Evolutionary conservation across 305 asterid genomes (phyloP).

Genomic region (Fraxinus velutina): DNA sequence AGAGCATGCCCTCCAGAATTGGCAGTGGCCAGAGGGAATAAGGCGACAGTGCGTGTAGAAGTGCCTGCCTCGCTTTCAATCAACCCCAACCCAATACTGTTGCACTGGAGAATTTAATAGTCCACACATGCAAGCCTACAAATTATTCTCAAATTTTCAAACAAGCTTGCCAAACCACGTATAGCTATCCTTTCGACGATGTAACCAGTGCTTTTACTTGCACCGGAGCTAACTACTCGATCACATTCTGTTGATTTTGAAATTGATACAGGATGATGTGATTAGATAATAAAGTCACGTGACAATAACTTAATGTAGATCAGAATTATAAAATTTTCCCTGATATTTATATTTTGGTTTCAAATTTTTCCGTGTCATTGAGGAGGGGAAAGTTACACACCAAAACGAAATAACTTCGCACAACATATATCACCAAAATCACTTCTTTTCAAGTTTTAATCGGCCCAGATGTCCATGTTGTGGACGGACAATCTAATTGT

Average conservation of each 20-base stretch:
- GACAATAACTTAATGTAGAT: background rate
- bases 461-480: slow-evolving; percentile 4
- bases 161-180: slow-evolving; percentile 45
- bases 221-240: slow-evolving; percentile 40
- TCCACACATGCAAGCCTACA: slow-evolving; percentile 45
- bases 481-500: background rate
- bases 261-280: background rate
- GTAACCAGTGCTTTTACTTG: slow-evolving; percentile 52
- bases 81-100: slow-evolving; percentile 41
- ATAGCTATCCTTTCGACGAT: slow-evolving; percentile 62
- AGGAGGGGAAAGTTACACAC: background rate
- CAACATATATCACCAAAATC: background rate
- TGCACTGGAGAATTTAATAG: slow-evolving; percentile 41
- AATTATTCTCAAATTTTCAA: slow-evolving; percentile 49
- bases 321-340: background rate
- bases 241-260: slow-evolving; percentile 40
- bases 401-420: background rate
- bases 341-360: background rate
- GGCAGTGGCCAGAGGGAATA: slow-evolving; percentile 20
- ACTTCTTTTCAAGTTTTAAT: slow-evolving; percentile 3
- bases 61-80: slow-evolving; percentile 52
- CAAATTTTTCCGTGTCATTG: background rate
- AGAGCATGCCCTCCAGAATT: slow-evolving; percentile 40
- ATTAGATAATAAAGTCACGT: background rate
- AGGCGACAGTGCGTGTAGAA: slow-evolving; percentile 45